phyloP scores from a whole-genome alignment of 225 moss, liverwort and hornwort species.

The Ulota crispa region DNA sequence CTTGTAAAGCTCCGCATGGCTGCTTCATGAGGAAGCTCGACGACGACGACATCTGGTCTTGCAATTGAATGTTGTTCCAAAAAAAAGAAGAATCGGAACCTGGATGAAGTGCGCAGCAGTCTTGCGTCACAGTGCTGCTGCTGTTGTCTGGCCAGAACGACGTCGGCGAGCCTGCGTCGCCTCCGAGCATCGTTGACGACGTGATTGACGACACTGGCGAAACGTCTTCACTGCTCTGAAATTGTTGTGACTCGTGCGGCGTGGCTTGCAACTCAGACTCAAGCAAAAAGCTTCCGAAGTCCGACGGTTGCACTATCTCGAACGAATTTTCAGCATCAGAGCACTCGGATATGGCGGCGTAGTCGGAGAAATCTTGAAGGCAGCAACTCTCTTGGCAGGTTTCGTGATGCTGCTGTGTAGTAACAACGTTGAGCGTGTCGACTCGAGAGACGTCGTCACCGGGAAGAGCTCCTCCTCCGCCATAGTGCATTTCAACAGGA shows the following conservation, averaged over 20 bases:
- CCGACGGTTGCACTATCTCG: constrained; percentile 18
- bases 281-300: constrained; percentile 26
- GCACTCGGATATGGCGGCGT: constrained; percentile 22
- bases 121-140: constrained; percentile 15
- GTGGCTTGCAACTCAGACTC: constrained; percentile 33
- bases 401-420: constrained; percentile 3
- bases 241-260: constrained; percentile 26
- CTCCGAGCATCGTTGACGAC: constrained; percentile 35
- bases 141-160: constrained; percentile 53
- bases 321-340: constrained; percentile 32
- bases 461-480: constrained; percentile 5
- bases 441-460: background rate
- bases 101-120: background rate
- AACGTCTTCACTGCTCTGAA: constrained; percentile 31
- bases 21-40: constrained; percentile 30
- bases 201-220: constrained; percentile 47
- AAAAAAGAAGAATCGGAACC: constrained; percentile 2
- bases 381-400: constrained; percentile 22
- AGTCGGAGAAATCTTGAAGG: constrained; percentile 12
- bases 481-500: constrained; percentile 12
- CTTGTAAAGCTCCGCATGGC: constrained; percentile 27
- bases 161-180: constrained; percentile 50
- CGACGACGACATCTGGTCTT: constrained; percentile 16
- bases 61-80: constrained; percentile 27
- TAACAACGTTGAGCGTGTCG: background rate